These are phyloP conservation scores for Austroboletus festivus DNA, from an alignment of 768 basidiomycete genomes.

Conservation along the genomic window DNA sequence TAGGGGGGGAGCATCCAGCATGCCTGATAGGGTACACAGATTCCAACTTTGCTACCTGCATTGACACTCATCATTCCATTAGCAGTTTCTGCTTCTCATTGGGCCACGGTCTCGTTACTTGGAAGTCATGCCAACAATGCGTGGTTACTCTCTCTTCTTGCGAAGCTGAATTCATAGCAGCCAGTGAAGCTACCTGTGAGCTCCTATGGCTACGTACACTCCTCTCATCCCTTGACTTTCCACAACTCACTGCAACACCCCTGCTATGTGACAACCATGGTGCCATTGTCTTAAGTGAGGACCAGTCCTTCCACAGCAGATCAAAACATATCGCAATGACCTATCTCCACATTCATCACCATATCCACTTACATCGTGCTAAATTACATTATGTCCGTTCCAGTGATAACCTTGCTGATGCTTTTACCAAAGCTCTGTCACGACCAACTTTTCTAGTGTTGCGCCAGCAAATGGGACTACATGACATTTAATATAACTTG, in stretches of 20 bases:
- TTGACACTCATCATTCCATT: conserved; percentile 20
- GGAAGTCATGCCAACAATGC: conserved; percentile 36
- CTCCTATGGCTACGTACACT: conserved; percentile 8
- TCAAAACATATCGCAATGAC: conserved; percentile 38
- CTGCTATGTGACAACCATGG: conserved; percentile 37
- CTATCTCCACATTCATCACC: no score
- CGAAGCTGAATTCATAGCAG: conserved; percentile 45
- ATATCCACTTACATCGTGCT: no score
- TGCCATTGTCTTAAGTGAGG: conserved; percentile 32
- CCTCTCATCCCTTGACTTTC: conserved; percentile 12
- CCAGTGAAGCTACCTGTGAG: conserved; percentile 32
- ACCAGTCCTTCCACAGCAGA: conserved; percentile 35
- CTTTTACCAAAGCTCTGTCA: no score
- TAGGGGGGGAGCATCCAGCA: no score
- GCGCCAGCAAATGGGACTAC: no score
- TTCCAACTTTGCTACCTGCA: no score
- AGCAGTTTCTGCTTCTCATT: conserved; percentile 23
- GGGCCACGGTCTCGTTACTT: conserved; percentile 26
- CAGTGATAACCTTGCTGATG: no score
- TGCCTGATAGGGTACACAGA: no score
- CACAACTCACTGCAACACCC: neutral
- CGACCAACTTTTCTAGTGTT: no score
- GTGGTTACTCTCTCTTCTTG: conserved; percentile 38
- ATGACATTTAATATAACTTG: no score
- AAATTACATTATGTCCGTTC: conserved; percentile 12